Conservation (phyloP, 805 yeast genomes). For the Schwanniomyces vanrijiae region DNA sequence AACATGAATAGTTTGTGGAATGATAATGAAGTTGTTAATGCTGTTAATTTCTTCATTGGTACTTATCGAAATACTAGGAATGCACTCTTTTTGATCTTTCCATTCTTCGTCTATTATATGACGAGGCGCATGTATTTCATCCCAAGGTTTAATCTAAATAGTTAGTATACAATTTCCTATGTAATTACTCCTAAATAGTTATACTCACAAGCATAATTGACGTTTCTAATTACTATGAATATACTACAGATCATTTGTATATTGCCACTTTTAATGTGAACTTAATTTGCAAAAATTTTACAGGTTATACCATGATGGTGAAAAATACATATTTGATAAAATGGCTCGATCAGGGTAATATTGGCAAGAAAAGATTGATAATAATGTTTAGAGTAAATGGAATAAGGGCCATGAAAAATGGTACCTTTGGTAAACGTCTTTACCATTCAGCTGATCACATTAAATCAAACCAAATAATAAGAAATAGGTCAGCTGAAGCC, state of each 20-base stretch:
- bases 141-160: conserved; percentile 48
- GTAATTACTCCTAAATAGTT: background rate
- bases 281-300: background rate
- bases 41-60: conserved; percentile 9
- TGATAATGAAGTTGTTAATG: conserved; percentile 22
- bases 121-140: conserved; percentile 49
- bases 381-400: background rate
- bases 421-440: background rate
- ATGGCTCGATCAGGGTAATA: background rate
- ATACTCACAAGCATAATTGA: conserved; percentile 21
- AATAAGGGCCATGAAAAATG: background rate
- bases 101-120: conserved; percentile 49
- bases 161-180: conserved; percentile 7
- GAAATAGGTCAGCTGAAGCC: conserved; percentile 35
- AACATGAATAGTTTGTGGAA: conserved; percentile 27
- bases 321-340: background rate
- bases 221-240: background rate
- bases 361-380: background rate
- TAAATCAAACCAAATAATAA: conserved; percentile 31
- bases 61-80: conserved; percentile 27
- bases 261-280: background rate
- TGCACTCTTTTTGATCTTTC: conserved; percentile 20
- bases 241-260: background rate
- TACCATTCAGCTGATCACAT: conserved; percentile 42
- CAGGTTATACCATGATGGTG: background rate